Evolutionary conservation across 2,329 filamentous ascomycete species (phyloP).

Genomic region (Xylaria sp.): DNA sequence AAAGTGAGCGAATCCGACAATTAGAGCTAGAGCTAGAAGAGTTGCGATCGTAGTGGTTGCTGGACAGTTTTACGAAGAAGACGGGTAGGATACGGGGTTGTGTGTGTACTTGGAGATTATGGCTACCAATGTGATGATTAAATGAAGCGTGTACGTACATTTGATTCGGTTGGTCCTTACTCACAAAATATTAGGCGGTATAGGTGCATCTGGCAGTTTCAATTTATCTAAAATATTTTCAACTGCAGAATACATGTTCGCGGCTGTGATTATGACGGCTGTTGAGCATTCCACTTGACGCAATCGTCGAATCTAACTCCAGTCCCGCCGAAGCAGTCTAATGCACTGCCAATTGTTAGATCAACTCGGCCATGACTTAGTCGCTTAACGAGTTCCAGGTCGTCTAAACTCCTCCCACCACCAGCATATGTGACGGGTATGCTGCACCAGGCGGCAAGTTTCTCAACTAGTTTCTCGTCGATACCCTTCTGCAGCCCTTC

Average conservation of each 20-base stretch:
- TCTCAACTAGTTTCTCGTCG: constrained; percentile 83
- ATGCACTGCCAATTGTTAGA: constrained; percentile 92
- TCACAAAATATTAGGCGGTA: constrained; percentile 35
- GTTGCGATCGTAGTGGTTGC: constrained; percentile 61
- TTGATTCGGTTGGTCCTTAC: constrained; percentile 39
- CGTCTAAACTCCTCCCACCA: constrained; percentile 83
- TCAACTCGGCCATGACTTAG: constrained; percentile 87
- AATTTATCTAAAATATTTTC: constrained; percentile 14
- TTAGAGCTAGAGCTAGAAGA: constrained; percentile 75
- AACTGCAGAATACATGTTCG: constrained; percentile 19
- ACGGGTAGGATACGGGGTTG: constrained; percentile 34
- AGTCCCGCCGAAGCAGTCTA: constrained; percentile 93
- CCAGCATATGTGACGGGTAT: constrained; percentile 97
- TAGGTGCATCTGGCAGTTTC: constrained; percentile 34
- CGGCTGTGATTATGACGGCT: constrained; percentile 48
- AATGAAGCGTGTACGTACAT: constrained; percentile 45
- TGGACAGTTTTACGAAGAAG: constrained; percentile 30
- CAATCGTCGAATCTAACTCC: constrained; percentile 91
- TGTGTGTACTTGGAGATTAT: constrained; percentile 35
- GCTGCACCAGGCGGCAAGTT: constrained; percentile 83
- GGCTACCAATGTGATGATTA: constrained; percentile 42
- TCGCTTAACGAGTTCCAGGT: constrained; percentile 82
- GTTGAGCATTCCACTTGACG: constrained; percentile 80
- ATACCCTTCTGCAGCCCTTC: constrained; percentile 93
- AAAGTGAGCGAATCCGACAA: constrained; percentile 75